These are phyloP conservation scores for Daldinia grandis DNA, from an alignment of 495 filamentous ascomycete species.

Conservation along the genomic window DNA sequence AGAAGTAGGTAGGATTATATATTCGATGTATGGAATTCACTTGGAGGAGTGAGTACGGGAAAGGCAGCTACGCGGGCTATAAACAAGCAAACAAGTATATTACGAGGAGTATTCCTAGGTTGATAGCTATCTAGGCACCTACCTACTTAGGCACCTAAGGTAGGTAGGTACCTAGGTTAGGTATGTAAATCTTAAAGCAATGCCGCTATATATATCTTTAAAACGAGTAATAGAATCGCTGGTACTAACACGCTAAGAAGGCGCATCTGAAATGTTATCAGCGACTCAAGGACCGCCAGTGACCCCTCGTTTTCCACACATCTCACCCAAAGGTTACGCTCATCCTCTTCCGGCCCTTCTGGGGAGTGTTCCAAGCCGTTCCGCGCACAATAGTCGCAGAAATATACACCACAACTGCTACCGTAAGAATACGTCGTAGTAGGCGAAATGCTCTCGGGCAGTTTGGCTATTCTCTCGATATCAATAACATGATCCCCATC, in stretches of 20 bases:
- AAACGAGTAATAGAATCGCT: conserved; percentile 12
- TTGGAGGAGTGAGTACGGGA: background rate
- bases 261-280: conserved; percentile 26
- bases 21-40: background rate
- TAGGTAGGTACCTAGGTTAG: no score
- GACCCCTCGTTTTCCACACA: conserved; percentile 19
- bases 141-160: background rate
- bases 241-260: conserved; percentile 24
- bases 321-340: conserved; percentile 9
- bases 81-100: conserved; percentile 1
- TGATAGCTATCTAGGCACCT: no score
- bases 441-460: background rate
- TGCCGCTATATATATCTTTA: conserved; percentile 18
- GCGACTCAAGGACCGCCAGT: conserved; percentile 17
- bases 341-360: background rate
- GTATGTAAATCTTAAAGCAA: background rate
- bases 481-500: conserved; percentile 17
- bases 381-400: conserved; percentile 35
- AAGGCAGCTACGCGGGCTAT: background rate
- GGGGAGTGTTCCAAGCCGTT: conserved; percentile 15
- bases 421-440: background rate
- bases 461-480: conserved; percentile 1
- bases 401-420: background rate
- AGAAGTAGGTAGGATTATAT: background rate
- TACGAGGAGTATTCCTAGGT: background rate